Evolutionary conservation across 83 land plant genomes (phyloP), one percentile per base, ranked within the genome.

Genomic region (Picea abies): DNA sequence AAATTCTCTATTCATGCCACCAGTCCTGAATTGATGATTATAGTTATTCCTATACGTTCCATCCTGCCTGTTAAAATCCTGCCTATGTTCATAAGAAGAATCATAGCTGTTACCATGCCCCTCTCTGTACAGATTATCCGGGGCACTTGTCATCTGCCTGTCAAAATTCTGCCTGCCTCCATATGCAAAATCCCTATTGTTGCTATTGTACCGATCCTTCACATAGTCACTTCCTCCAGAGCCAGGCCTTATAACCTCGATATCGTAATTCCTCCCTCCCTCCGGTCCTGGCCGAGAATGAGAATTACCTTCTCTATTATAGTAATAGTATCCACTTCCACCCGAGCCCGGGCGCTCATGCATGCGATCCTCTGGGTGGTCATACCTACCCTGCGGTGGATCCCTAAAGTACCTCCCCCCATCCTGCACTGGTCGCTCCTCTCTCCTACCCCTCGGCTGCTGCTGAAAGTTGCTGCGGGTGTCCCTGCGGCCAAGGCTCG

Each of bases 1-100:
- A 52, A 76, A 76, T 23, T 76, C 79, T 52, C 79, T 25, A 76
- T 52, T 76, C 79, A 52, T 76, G 2, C 79, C 79, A 52, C 79
- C 79, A 9, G 79, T n/a, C 35, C 25, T 76, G 17, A 76, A 76
- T 4, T 76, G 60, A 60, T 25, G 49, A 75, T 75, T 76, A 52
- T 76, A 52, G 56, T 23, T 76, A 14, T 60, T 58, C 61, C 70
- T 67, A 67, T 67, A 67, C 29, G 29, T 11, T 3, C 70, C 70
- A n/a, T 67, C 70, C 9, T 67, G 70, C 37, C 79, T 76, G 44
- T 76, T 52, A 76, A 76, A 52, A 15, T 76, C 79, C 56, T 76
- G 79, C 61, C 79, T 76, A 29, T 76, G 79, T 5, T 76, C 61
- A 76, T 52, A 76, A 10, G 35, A 49, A 3, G 35, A 49, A 22